phyloP scores from a whole-genome alignment of 2,329 filamentous ascomycete genomes.

The Rhynchosporium graminicola region DNA sequence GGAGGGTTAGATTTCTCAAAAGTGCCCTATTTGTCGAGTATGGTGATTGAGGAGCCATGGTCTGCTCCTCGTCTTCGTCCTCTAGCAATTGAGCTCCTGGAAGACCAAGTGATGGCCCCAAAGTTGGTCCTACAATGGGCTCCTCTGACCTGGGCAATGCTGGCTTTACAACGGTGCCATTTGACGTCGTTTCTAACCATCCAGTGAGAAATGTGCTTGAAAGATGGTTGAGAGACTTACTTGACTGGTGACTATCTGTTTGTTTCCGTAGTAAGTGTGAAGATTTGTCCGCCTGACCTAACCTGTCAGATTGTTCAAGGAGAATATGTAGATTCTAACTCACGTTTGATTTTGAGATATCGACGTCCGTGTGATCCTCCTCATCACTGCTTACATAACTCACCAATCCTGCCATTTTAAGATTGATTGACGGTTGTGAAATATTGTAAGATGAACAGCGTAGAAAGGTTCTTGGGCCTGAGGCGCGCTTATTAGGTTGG shows the following conservation, averaged over 20 bases:
- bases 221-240: conserved; percentile 23
- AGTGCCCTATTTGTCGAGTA: conserved; percentile 66
- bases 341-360: conserved; percentile 30
- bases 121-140: conserved; percentile 37
- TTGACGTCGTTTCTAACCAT: neutral
- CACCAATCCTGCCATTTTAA: conserved; percentile 41
- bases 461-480: conserved; percentile 14
- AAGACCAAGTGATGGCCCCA: conserved; percentile 24
- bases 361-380: conserved; percentile 35
- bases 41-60: conserved; percentile 53
- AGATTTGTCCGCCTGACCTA: conserved; percentile 26
- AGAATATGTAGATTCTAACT: conserved; percentile 13
- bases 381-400: conserved; percentile 45
- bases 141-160: conserved; percentile 26
- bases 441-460: neutral
- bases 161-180: neutral
- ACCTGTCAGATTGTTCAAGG: conserved; percentile 27
- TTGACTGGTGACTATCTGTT: conserved; percentile 26
- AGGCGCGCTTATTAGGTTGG: conserved; percentile 16
- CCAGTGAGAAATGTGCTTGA: neutral
- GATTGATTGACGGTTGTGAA: neutral
- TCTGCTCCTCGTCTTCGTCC: conserved; percentile 40
- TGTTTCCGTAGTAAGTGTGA: conserved; percentile 17
- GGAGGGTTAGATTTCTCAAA: conserved; percentile 72
- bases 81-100: conserved; percentile 25